A percentile compares a stretch with the other conserved stretches of the same genome.
Conservation (phyloP, 495 filamentous ascomycete species). For the Xylaria venustula region DNA sequence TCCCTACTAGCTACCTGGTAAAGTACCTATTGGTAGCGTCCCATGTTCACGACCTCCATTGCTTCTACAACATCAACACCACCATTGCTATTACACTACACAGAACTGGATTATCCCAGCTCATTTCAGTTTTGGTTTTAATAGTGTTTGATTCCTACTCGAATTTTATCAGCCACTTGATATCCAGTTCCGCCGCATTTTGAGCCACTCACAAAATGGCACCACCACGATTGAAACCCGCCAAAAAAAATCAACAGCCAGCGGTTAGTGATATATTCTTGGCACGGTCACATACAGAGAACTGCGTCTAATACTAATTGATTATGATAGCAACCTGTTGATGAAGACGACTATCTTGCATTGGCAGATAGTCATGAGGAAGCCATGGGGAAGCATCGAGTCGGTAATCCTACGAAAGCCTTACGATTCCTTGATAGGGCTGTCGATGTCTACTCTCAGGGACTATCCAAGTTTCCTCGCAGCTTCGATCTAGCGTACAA, state of each 20-base stretch:
- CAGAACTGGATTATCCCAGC: no score
- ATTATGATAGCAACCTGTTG: constrained; percentile 18
- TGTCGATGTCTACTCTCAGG: constrained; percentile 60
- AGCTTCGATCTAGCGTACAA: constrained; percentile 74
- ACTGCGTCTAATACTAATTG: neutral
- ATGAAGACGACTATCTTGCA: constrained; percentile 30
- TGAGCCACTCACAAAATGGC: constrained; percentile 1
- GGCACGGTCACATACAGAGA: neutral
- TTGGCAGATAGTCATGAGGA: constrained; percentile 68
- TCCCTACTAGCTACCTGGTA: no score
- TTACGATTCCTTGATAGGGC: constrained; percentile 66
- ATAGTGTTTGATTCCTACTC: no score
- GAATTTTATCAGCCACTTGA: no score
- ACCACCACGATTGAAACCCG: constrained; percentile 4
- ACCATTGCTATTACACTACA: no score
- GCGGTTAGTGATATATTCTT: neutral
- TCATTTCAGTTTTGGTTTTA: no score
- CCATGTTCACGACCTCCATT: no score
- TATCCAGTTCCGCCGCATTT: no score
- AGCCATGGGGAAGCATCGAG: constrained; percentile 70
- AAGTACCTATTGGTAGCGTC: no score
- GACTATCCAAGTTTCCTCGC: constrained; percentile 53
- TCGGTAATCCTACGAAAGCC: constrained; percentile 66
- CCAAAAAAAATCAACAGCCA: constrained; percentile 2
- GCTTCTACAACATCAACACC: no score